These are phyloP conservation scores for Arabidopsis lyrata DNA, from an alignment of 441 rosid genomes.

Conservation along the genomic window DNA sequence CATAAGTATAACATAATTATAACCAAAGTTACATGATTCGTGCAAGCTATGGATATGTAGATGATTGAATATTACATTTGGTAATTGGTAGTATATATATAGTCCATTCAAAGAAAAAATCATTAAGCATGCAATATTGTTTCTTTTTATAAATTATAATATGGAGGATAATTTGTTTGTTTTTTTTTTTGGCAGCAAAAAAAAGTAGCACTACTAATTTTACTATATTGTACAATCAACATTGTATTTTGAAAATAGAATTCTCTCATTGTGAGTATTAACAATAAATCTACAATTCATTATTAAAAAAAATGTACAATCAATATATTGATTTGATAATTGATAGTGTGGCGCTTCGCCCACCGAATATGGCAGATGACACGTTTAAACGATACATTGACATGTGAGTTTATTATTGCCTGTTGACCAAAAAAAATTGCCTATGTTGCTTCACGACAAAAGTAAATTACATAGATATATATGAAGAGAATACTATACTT, in stretches of 20 bases:
- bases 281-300: constrained; percentile 4
- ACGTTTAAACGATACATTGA: constrained; percentile 35
- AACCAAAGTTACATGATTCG: constrained; percentile 13
- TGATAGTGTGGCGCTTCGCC: constrained; percentile 34
- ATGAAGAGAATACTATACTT: not conserved
- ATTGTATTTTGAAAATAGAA: not conserved
- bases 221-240: constrained; percentile 14
- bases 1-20: constrained; percentile 12
- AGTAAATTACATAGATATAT: constrained; percentile 12
- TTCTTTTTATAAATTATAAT: not conserved
- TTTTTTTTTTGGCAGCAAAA: no score
- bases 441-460: constrained; percentile 29
- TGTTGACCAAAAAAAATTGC: constrained; percentile 12
- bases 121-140: not conserved
- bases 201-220: not conserved
- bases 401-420: constrained; percentile 46
- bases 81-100: not conserved
- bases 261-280: not conserved
- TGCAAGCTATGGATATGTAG: constrained; percentile 9
- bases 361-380: constrained; percentile 41
- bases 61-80: not conserved
- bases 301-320: not conserved
- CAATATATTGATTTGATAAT: constrained; percentile 7
- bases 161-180: not conserved
- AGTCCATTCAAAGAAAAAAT: not conserved